Base-by-base conservation (phyloP, 75 land plant genomes). In the Azolla pinnata region DNA sequence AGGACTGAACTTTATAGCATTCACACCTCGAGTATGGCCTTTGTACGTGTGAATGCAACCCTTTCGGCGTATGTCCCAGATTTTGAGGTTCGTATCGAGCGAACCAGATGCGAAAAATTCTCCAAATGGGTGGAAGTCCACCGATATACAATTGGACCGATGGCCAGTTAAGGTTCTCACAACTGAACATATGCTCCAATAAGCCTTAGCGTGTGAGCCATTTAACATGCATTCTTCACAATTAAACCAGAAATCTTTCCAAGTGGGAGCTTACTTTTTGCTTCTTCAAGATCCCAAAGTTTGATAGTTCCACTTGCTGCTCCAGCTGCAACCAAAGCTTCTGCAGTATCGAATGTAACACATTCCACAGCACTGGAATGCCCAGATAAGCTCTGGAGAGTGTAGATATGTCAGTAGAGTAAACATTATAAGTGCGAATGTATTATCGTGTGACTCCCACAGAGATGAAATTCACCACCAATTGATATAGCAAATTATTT, bases 91-190 rank as follows among this genome's bases (percentile, higher is more conserved):
- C 18, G 96, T 85, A 45, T 90, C 96, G 53, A 79, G 62, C 21
- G 89, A 90, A 33, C 96, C 96, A 64, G 96, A 85, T 12, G 89
- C 96, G 81, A 90, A 90, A 63, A 90, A 85, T 61, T 90, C 96
- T 5, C 96, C 96, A 76, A 90, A 90, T 18, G 96, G 96, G 67
- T 90, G 96, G 54, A 83, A 90, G 52, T 81, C 84, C 33, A 90
- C 75, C 51, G 89, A 69, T 33, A 78, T 71, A 56, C 96, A 90
- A 34, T 85, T 90, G 33, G 89, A 78, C 44, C 86, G 75, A 60
- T 90, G 96, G 21, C 89, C 89, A 59, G 86, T 75, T 32, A 90
- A 80, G 26, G 89, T 82, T 18, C 96, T 86, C 26, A 85, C 80
- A 77, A 83, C 96, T 90, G 73, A 70, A 71, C 0, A 27, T 46